Evolutionary conservation across 306 rosid species (phyloP).

Genomic region (Vigna unguiculata): DNA sequence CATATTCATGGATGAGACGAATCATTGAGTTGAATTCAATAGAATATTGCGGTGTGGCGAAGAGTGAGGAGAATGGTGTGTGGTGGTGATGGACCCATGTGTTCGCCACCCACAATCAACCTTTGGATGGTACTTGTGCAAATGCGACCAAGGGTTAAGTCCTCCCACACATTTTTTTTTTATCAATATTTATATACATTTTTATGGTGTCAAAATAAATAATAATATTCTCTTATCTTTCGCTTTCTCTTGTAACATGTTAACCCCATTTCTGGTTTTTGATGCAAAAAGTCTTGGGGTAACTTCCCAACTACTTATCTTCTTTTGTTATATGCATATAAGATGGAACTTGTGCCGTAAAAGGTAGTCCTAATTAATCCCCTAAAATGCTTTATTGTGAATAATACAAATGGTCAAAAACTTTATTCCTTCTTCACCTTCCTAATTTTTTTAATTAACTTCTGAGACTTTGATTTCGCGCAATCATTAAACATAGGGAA

Average conservation of each 20-base stretch:
- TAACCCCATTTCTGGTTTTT: slow-evolving; percentile 50
- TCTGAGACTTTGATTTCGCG: slow-evolving; percentile 6
- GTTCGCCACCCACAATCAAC: slow-evolving; percentile 41
- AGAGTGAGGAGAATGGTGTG: not conserved
- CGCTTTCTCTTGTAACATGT: not conserved
- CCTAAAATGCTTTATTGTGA: not conserved
- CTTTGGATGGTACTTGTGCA: slow-evolving; percentile 32
- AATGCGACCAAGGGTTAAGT: slow-evolving; percentile 39
- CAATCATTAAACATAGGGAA: not conserved
- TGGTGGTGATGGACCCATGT: slow-evolving; percentile 50
- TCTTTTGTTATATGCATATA: not conserved
- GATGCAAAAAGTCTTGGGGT: slow-evolving; percentile 47
- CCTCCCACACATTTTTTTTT: not conserved
- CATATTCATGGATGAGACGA: not conserved
- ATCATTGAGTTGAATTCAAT: not conserved
- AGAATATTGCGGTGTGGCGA: not conserved
- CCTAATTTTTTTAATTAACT: not conserved
- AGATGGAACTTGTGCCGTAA: slow-evolving; percentile 40
- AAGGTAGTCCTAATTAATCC: not conserved
- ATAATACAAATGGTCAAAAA: slow-evolving; percentile 17
- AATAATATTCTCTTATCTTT: not conserved
- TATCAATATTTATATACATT: no score
- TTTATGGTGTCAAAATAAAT: not conserved
- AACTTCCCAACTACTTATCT: slow-evolving; percentile 36
- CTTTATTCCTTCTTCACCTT: not conserved